Evolutionary conservation across 2,329 filamentous ascomycete genomes (phyloP), one percentile per base, ranked within the genome.

Genomic region (Talaromyces sp.): DNA sequence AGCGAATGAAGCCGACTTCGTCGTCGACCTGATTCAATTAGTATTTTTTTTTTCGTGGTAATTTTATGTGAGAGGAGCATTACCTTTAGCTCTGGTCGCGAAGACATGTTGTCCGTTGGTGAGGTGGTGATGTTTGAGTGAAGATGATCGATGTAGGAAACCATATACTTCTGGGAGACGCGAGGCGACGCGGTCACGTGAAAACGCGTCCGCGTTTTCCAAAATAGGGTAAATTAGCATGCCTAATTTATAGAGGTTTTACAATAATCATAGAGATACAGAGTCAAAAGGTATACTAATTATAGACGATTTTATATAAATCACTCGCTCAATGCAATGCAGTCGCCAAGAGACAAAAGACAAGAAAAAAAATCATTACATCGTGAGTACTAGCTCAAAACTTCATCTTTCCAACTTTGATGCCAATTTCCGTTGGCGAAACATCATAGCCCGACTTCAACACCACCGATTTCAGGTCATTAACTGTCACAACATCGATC

Each of bases 1-100:
- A 96, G 68, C 89, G 91, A 78, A 98, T 97, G 81, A 99, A 99
- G 67, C 93, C 92, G 71, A 89, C 87, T 80, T 99, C 95, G 73
- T 99, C 95, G 71, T 99, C 96, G 73, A 98, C 91, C 89, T 93
- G 59, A 46, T 58, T 58, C 46, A 63, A 4, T 35, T 2, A 29
- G n/a, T 24, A 13, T 24, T 49, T 32, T 56, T n/a, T 11, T 43
- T n/a, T 26, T 11, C 7, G 8, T n/a, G 38, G n/a, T n/a, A n/a
- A n/a, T n/a, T 11, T 46, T 14, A 49, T 29, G 17, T 43, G 11
- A 43, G 29, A 52, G 14, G 11, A 11, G 17, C 41, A 52, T 38
- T 74, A 88, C 88, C 84, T 89, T 90, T 56, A 90, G 75, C 71
- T 90, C 88, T 60, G 88, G 88, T 70, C 88, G 80, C 56, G 88